phyloP scores from a whole-genome alignment of 2,329 filamentous ascomycete species.

The Botrytis elliptica region DNA sequence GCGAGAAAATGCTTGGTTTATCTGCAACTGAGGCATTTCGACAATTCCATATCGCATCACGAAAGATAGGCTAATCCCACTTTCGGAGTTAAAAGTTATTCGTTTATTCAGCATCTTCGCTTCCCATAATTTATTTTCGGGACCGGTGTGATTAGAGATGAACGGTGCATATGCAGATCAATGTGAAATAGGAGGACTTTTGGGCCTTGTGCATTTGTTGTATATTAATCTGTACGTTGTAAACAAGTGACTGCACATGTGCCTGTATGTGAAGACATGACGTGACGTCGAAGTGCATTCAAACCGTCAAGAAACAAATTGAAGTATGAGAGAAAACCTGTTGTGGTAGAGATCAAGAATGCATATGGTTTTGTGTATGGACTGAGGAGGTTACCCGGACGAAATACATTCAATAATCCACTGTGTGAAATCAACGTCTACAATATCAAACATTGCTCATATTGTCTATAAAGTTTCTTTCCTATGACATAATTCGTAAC shows the following conservation, averaged over 20 bases:
- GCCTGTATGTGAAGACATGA: not conserved
- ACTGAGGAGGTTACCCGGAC: not conserved
- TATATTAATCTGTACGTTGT: not conserved
- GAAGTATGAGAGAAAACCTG: not conserved
- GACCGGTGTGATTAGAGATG: not conserved
- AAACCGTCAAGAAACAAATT: not conserved
- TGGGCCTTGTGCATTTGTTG: not conserved
- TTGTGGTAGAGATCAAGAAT: not conserved
- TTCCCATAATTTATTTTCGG: not conserved
- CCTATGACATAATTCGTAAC: conserved; percentile 7
- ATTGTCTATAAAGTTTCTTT: not conserved
- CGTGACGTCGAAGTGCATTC: conserved; percentile 1
- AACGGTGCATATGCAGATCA: not conserved
- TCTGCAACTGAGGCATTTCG: not conserved
- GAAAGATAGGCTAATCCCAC: not conserved
- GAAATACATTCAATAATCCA: not conserved
- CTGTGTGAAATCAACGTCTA: not conserved
- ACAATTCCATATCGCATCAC: not conserved
- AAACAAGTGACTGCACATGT: not conserved
- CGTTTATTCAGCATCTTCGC: not conserved
- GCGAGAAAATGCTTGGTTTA: not conserved
- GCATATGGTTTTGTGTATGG: not conserved
- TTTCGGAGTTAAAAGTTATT: not conserved
- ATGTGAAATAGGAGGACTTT: not conserved
- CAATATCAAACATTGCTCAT: not conserved